Evolutionary conservation across 2,329 filamentous ascomycete genomes (phyloP), one percentile per base, ranked within the genome.

Genomic region (Pseudomassariella vexata): DNA sequence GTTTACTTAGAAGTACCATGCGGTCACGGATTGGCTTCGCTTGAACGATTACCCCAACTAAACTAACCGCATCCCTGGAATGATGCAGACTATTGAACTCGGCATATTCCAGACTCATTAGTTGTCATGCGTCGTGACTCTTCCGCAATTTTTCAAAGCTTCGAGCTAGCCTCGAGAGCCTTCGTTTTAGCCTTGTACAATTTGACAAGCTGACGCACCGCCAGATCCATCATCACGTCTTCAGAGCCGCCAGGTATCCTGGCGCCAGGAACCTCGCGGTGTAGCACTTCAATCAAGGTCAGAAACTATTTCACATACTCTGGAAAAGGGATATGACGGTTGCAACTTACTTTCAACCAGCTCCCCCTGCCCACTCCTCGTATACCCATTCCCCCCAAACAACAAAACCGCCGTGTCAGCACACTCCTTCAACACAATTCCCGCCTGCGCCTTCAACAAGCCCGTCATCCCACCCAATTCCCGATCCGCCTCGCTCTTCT

Each of bases 381-480:
- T 85, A 45, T 76, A 85, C 0, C 82, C 83, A 49, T 81, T 84
- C 3, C 84, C 83, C 4, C 83, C 83, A 52, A 87, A 86, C 16
- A 88, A 55, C 34, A 87, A 54, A 28, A 85, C 71, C 1, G 82
- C 80, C 33, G 70, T 76, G 45, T 80, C 72, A 4, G 82, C 79
- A 49, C 80, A 84, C 51, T 84, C 79, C 41, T 82, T 79, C 26
- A 87, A 46, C 9, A 87, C 80, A 41, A 83, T 80, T 2, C 77
- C 84, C 1, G 75, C 70, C 47, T 85, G 78, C 1, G 82, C 83
- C 59, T 89, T 88, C 10, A 74, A 72, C 53, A 85, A 60, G 3
- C 81, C 83, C 3, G 81, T 86, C 47, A 85, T 55, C 0, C 84
- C 84, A 1, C 83, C 84, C 1, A 88, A 62, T 48, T 83, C 70